Percentiles rank a stretch among this genome's conserved stretches.
phyloP scores from a whole-genome alignment of 441 rosid species.

The Pelargonium fulgidum region DNA sequence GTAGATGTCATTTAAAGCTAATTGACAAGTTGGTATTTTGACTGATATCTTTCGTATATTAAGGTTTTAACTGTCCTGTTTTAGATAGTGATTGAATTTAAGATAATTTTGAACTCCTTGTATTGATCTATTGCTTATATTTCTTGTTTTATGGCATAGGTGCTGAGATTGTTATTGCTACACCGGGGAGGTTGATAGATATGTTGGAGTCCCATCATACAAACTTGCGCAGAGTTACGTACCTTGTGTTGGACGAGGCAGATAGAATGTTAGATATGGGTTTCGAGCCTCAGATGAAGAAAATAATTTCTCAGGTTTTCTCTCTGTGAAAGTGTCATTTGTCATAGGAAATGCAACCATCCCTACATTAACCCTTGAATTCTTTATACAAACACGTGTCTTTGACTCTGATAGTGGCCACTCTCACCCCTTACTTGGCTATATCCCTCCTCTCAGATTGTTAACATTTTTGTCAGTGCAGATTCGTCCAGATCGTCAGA shows the following conservation, averaged over 20 bases:
- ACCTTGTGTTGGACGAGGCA: conserved; percentile 95
- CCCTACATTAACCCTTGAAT: not conserved
- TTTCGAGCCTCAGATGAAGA: conserved; percentile 96
- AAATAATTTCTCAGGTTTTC: conserved; percentile 68
- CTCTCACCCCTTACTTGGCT: not conserved
- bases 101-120: conserved; percentile 54
- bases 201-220: conserved; percentile 86
- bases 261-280: conserved; percentile 99
- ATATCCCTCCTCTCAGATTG: not conserved
- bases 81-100: conserved; percentile 25
- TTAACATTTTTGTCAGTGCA: conserved; percentile 20
- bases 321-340: not conserved
- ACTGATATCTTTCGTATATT: conserved; percentile 7
- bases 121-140: not conserved
- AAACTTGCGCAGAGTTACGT: conserved; percentile 79
- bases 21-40: conserved; percentile 11
- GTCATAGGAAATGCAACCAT: not conserved
- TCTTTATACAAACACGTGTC: not conserved
- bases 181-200: conserved; percentile 95
- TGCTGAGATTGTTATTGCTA: conserved; percentile 91
- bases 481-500: conserved; percentile 97
- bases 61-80: conserved; percentile 12
- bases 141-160: conserved; percentile 16
- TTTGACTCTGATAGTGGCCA: not conserved
- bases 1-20: conserved; percentile 25